A percentile compares a stretch with the other conserved stretches of the same genome.
Evolutionary conservation across 176 grass and related monocot genomes (phyloP).

Genomic region (Saccharum officinarum): DNA sequence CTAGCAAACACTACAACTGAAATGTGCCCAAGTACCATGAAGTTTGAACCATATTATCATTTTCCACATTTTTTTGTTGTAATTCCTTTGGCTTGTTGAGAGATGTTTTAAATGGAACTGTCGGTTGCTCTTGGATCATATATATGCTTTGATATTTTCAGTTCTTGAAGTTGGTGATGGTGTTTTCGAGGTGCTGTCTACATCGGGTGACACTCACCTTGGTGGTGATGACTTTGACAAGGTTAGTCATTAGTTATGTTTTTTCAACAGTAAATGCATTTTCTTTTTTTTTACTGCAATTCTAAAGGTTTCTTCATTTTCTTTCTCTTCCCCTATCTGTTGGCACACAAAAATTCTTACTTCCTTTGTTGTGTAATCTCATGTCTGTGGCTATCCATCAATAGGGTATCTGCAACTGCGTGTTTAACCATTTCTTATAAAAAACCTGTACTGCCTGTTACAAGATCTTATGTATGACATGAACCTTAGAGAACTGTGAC

Average conservation of each 20-base stretch:
- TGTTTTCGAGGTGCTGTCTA: slow-evolving; percentile 85
- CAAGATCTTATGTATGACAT: not conserved
- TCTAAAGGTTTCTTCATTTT: not conserved
- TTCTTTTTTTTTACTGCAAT: not conserved
- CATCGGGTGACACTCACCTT: slow-evolving; percentile 81
- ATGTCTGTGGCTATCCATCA: not conserved
- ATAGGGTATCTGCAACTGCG: not conserved
- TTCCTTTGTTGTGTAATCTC: not conserved
- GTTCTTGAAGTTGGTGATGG: slow-evolving; percentile 83
- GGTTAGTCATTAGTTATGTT: slow-evolving; percentile 30
- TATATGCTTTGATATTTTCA: slow-evolving; percentile 24
- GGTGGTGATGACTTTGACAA: slow-evolving; percentile 91
- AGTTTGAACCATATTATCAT: not conserved
- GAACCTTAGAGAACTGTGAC: not conserved
- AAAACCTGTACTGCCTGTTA: not conserved
- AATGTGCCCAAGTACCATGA: not conserved
- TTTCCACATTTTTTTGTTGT: not conserved
- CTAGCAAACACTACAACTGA: not conserved
- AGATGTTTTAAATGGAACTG: not conserved
- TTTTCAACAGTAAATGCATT: not conserved
- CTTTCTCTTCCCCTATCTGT: not conserved
- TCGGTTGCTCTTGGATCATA: not conserved
- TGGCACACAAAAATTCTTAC: not conserved
- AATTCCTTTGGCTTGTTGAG: not conserved
- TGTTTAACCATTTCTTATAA: not conserved